Conservation (phyloP, 2,329 filamentous ascomycete species). For the Arthrocladium fulminans region DNA sequence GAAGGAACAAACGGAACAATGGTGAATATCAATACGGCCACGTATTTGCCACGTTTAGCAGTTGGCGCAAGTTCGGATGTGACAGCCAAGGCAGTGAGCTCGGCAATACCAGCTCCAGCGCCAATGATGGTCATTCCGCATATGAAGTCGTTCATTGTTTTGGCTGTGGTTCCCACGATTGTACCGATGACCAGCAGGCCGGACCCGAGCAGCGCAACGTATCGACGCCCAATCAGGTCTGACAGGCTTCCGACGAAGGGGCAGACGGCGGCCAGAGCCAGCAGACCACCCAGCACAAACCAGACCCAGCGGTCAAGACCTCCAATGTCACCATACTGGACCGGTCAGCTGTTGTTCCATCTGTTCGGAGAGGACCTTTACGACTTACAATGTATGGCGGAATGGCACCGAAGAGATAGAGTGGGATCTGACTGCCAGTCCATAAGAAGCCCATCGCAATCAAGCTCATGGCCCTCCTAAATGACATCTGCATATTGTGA, state of each 20-base stretch:
- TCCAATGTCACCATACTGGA: conserved; percentile 53
- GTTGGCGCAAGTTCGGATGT: conserved; percentile 61
- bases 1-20: conserved; percentile 55
- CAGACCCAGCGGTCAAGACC: conserved; percentile 53
- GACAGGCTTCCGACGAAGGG: conserved; percentile 59
- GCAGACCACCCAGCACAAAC: conserved; percentile 48
- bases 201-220: conserved; percentile 49
- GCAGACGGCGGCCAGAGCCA: conserved; percentile 49
- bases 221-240: conserved; percentile 54
- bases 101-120: conserved; percentile 57
- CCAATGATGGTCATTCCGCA: conserved; percentile 52
- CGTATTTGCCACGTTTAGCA: conserved; percentile 55
- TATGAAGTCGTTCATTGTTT: conserved; percentile 50
- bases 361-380: no score
- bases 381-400: conserved; percentile 48
- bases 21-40: conserved; percentile 51
- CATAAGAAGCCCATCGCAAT: conserved; percentile 53
- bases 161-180: conserved; percentile 49
- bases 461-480: conserved; percentile 38
- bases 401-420: conserved; percentile 44
- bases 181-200: conserved; percentile 49
- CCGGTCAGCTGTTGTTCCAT: no score
- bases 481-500: conserved; percentile 15
- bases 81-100: conserved; percentile 58
- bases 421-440: conserved; percentile 52